These are phyloP conservation scores for Collybiopsis luxurians DNA, from an alignment of 768 basidiomycete genomes.

Conservation along the genomic window DNA sequence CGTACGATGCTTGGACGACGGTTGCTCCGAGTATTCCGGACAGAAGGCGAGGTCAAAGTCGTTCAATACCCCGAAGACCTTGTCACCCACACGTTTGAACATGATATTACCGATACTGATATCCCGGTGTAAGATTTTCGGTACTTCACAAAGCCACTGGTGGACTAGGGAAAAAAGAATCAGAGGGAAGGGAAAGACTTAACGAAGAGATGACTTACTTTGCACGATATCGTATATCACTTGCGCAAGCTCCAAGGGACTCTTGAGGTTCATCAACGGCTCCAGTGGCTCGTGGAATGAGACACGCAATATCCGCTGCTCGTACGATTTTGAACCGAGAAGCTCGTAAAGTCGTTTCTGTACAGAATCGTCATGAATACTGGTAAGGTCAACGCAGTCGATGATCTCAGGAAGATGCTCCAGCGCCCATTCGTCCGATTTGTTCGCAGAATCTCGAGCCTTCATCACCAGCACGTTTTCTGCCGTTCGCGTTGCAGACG, in stretches of 20 bases:
- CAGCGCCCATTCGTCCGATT: no score
- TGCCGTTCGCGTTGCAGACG: no score
- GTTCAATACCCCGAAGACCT: constrained; percentile 10
- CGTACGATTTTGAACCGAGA: no score
- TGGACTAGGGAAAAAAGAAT: neutral
- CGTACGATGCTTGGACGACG: no score
- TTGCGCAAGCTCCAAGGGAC: neutral
- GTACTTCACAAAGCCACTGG: constrained; percentile 3
- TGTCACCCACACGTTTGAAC: constrained; percentile 8
- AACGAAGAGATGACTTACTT: neutral
- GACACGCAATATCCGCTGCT: constrained; percentile 1
- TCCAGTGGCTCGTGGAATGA: neutral
- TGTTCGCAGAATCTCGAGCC: no score
- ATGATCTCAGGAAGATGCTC: no score
- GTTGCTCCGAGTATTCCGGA: no score
- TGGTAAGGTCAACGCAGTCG: no score
- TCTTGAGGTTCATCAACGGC: neutral
- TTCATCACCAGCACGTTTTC: no score
- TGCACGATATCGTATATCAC: neutral
- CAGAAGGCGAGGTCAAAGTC: neutral
- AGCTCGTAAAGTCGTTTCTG: no score
- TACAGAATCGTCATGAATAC: no score
- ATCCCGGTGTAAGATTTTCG: constrained; percentile 10
- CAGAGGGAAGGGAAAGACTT: neutral
- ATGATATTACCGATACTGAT: constrained; percentile 13